Evolutionary conservation across 1,284 basidiomycete species (phyloP).

Genomic region (Coniferiporia weirii): DNA sequence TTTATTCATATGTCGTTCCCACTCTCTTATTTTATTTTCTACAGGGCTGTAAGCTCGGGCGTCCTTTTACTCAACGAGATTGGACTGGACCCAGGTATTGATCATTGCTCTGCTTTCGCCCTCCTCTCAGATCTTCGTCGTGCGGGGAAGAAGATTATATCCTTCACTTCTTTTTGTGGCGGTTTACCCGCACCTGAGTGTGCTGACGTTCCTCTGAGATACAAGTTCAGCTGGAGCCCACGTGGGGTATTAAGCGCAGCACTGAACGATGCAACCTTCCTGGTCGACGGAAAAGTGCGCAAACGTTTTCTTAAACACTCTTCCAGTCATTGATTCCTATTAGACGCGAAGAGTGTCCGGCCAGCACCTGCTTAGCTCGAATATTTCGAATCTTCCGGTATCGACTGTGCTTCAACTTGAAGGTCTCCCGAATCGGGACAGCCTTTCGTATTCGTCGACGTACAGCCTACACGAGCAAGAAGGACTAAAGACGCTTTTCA

Average conservation of each 20-base stretch:
- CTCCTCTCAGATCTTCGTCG: slow-evolving; percentile 58
- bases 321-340: neutral
- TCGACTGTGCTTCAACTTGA: slow-evolving; percentile 71
- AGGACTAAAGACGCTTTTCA: slow-evolving; percentile 62
- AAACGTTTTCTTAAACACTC: neutral
- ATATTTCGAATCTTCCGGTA: slow-evolving; percentile 65
- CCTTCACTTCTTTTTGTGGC: slow-evolving; percentile 92
- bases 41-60: slow-evolving; percentile 60
- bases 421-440: slow-evolving; percentile 87
- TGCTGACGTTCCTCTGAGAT: slow-evolving; percentile 66
- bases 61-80: slow-evolving; percentile 90
- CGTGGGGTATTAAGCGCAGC: slow-evolving; percentile 84
- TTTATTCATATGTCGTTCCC: neutral
- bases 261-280: slow-evolving; percentile 72
- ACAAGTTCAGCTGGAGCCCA: slow-evolving; percentile 97
- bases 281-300: slow-evolving; percentile 52
- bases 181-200: slow-evolving; percentile 83
- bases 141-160: slow-evolving; percentile 59
- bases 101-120: slow-evolving; percentile 86
- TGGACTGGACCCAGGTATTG: slow-evolving; percentile 93
- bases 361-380: slow-evolving; percentile 47
- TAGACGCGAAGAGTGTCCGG: slow-evolving; percentile 29
- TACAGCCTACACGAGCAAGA: slow-evolving; percentile 59
- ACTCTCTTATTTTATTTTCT: neutral
- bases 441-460: slow-evolving; percentile 67